Evolutionary conservation across 352 stramenopile genomes (phyloP), one percentile per base, ranked within the genome.

Genomic region (Pythium coloratum): DNA sequence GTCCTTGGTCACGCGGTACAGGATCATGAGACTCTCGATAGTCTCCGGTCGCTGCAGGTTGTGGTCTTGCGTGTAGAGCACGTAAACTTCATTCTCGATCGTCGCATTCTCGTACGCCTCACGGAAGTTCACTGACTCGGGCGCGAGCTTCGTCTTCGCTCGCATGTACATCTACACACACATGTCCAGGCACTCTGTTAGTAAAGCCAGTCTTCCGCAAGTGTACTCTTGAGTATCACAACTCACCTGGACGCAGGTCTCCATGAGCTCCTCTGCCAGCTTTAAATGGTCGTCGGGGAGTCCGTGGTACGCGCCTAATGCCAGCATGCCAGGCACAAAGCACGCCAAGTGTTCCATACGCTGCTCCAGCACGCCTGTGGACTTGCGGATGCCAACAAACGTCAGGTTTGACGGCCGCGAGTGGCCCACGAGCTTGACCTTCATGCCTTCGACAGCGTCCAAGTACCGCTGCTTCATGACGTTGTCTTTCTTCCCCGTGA

Each of bases 261-360:
- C 72, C 26, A 86, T 78, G 14, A 97, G 71, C 8, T 89, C 72
- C 61, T 90, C 77, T 0, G 90, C 90, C 8, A 95, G 57, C 10
- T 86, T 64, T 3, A 96, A 66, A 54, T 96, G 81, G 7, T 67
- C 72, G 0, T 58, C 44, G 2, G 76, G 76, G 63, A 90, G 80
- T 2, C 86, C 86, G 26, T 92, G 70, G 32, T 73, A 26, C 5
- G 71, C 74, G 10, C 85, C 89, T 10, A 97, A 76, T 1, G 87
- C 83, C 2, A 97, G 67, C 68, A 95, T 80, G 2, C 89, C 89
- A 9, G 91, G 88, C 3, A 97, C 66, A 55, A 96, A 97, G 67
- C 92, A 98, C 4, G 88, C 81, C 49, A 96, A 74, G 61, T 97
- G 92, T 58, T 97, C 87, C 83, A 93, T 94, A 33, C 69, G 70